Evolutionary conservation across 2,329 filamentous ascomycete genomes (phyloP).

Genomic region (Fusarium verrucosum): DNA sequence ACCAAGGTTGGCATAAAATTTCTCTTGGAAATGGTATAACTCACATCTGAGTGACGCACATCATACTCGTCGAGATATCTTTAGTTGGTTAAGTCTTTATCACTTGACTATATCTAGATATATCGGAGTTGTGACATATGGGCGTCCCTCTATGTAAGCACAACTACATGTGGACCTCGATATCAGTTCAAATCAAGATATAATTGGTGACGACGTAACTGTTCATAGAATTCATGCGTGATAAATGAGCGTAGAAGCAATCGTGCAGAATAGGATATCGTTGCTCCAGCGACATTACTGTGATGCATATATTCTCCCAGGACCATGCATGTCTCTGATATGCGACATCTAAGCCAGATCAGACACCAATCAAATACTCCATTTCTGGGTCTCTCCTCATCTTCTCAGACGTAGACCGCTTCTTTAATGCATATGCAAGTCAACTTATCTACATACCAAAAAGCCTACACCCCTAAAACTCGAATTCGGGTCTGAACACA

Average conservation of each 20-base stretch:
- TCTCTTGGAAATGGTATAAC: background rate
- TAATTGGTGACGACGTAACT: background rate
- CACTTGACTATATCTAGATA: background rate
- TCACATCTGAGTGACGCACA: background rate
- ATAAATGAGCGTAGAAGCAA: background rate
- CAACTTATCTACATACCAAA: constrained; percentile 1
- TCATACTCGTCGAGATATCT: background rate
- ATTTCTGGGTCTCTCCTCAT: background rate
- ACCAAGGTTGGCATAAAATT: background rate
- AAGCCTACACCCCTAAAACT: constrained; percentile 64
- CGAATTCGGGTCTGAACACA: constrained; percentile 87
- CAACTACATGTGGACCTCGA: background rate
- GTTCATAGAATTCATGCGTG: background rate
- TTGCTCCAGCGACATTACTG: constrained; percentile 8
- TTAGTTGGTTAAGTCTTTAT: background rate
- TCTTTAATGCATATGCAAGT: constrained; percentile 9
- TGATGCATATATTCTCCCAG: constrained; percentile 7
- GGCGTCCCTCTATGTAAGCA: background rate
- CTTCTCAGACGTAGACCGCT: background rate
- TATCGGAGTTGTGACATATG: background rate
- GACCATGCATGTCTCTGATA: constrained; percentile 20
- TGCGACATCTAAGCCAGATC: constrained; percentile 14
- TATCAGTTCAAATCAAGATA: background rate
- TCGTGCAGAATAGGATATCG: background rate
- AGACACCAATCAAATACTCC: constrained; percentile 5